Conservation (phyloP, 129 eudicot genomes). For the Solidago caesia region DNA sequence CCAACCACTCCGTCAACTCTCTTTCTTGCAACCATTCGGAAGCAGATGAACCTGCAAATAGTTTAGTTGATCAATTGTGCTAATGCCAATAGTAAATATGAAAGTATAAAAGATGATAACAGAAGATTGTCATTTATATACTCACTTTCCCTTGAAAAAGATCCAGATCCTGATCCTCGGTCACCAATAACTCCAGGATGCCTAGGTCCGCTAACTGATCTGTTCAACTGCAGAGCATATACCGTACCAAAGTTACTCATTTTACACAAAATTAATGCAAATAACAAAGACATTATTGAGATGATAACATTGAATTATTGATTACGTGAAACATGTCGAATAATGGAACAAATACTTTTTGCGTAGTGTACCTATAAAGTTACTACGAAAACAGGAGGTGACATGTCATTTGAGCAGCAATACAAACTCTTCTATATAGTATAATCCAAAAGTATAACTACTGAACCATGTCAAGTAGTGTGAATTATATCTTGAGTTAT, state of each 20-base stretch:
- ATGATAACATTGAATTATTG: background rate
- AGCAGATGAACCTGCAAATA: conserved; percentile 83
- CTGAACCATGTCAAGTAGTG: background rate
- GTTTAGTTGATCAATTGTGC: conserved; percentile 1
- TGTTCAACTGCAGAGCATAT: conserved; percentile 62
- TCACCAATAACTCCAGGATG: conserved; percentile 93
- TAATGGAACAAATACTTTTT: background rate
- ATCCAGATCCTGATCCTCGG: conserved; percentile 78
- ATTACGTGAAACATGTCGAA: background rate
- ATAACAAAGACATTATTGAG: background rate
- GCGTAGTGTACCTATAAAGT: background rate
- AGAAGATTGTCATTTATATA: background rate
- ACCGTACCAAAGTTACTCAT: conserved; percentile 11
- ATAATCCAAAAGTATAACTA: background rate
- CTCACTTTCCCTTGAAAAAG: conserved; percentile 86
- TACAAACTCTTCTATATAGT: background rate
- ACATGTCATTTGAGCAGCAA: conserved; percentile 1
- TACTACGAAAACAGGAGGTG: background rate
- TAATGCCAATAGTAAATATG: background rate
- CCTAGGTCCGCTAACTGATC: conserved; percentile 75
- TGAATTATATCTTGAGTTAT: background rate
- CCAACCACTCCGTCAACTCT: conserved; percentile 63
- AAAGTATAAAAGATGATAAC: background rate
- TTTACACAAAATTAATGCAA: conserved; percentile 7
- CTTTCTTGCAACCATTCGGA: conserved; percentile 81